Evolutionary conservation across 1,284 basidiomycete genomes (phyloP).

Genomic region (Rhodotorula sp.): DNA sequence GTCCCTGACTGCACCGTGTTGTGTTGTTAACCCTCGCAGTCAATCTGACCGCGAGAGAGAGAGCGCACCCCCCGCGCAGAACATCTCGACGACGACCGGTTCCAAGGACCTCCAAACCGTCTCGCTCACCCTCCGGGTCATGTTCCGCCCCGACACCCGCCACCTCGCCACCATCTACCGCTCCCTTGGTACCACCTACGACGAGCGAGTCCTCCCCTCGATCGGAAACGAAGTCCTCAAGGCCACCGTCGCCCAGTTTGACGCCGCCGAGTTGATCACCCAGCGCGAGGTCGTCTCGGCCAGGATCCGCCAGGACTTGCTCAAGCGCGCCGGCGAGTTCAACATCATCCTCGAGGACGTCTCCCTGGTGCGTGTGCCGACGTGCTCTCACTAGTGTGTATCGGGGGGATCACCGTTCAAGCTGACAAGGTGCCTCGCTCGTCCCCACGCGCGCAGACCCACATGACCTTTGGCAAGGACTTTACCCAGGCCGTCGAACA

Average conservation of each 20-base stretch:
- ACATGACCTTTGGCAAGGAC: slow-evolving; percentile 59
- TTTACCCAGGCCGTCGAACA: slow-evolving; percentile 87
- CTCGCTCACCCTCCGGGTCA: slow-evolving; percentile 90
- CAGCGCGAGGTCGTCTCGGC: slow-evolving; percentile 74
- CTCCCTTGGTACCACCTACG: slow-evolving; percentile 90
- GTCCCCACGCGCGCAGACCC: slow-evolving; percentile 48
- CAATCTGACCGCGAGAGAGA: background rate
- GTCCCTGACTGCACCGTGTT: slow-evolving; percentile 43
- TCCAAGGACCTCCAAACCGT: slow-evolving; percentile 98
- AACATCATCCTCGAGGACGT: slow-evolving; percentile 96
- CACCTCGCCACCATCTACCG: slow-evolving; percentile 95
- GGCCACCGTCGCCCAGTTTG: slow-evolving; percentile 97
- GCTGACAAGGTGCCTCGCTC: too few relatives aligned
- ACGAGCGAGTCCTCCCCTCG: slow-evolving; percentile 62
- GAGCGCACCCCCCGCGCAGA: slow-evolving; percentile 56
- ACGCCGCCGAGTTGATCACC: slow-evolving; percentile 90
- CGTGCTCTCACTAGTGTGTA: background rate
- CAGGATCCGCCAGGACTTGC: slow-evolving; percentile 87
- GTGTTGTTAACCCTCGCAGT: background rate
- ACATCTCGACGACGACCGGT: slow-evolving; percentile 94
- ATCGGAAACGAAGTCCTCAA: slow-evolving; percentile 97
- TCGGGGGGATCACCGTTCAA: too few relatives aligned
- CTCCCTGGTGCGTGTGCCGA: slow-evolving; percentile 73
- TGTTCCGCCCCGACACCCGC: slow-evolving; percentile 86
- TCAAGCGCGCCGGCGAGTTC: slow-evolving; percentile 93